A percentile compares a stretch with the other conserved stretches of the same genome.
Conservation (phyloP, 1,284 basidiomycete genomes). For the Rhodotorula sp. region DNA sequence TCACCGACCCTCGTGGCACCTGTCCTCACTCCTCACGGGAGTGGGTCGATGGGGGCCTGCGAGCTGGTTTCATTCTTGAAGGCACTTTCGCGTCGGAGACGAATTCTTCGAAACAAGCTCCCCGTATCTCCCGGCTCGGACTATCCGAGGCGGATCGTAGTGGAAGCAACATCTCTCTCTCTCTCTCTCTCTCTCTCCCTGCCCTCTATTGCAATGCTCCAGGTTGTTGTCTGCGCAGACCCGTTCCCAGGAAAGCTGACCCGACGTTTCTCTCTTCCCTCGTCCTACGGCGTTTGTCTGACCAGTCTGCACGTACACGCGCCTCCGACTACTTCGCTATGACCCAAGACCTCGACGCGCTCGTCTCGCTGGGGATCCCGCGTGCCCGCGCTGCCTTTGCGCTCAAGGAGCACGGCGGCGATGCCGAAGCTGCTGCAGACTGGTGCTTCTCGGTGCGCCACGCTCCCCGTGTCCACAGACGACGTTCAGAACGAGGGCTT, state of each 20-base stretch:
- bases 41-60: background rate
- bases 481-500: no score
- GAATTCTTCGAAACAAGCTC: background rate
- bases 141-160: conserved; percentile 4
- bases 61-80: background rate
- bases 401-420: conserved; percentile 20
- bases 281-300: no score
- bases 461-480: background rate
- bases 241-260: background rate
- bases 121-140: conserved; percentile 4
- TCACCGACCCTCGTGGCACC: background rate
- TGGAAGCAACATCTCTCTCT: background rate
- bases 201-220: background rate
- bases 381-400: conserved; percentile 23
- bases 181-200: background rate
- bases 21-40: background rate
- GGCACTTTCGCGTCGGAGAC: background rate
- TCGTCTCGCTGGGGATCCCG: conserved; percentile 26
- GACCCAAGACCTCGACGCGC: background rate
- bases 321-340: background rate
- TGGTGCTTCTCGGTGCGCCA: conserved; percentile 30
- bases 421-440: conserved; percentile 32
- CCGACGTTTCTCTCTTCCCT: background rate
- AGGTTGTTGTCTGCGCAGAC: background rate
- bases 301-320: no score